Conservation (phyloP, 1,284 basidiomycete genomes). For the Apiotrichum montevideense region DNA sequence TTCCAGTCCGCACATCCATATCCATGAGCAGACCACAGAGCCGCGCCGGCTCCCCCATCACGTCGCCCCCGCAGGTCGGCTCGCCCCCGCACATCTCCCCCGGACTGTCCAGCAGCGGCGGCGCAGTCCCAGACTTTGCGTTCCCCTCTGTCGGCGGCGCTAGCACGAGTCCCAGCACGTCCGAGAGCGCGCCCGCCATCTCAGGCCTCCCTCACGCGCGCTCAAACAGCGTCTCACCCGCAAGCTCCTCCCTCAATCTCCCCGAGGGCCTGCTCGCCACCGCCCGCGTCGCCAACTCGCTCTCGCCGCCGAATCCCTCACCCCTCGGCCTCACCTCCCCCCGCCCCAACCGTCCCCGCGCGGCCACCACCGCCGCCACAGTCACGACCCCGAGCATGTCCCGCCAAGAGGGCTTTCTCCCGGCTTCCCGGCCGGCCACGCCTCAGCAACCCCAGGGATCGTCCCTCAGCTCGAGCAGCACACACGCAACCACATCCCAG, state of each 20-base stretch:
- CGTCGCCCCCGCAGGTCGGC: not conserved
- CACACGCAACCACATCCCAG: too few relatives aligned
- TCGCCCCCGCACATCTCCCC: not conserved
- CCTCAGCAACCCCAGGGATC: not conserved
- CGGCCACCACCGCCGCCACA: slow-evolving; percentile 1
- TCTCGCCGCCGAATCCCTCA: not conserved
- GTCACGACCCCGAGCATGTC: not conserved
- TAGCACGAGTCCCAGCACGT: too few relatives aligned
- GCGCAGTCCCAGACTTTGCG: not conserved
- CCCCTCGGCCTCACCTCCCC: not conserved
- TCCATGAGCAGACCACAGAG: slow-evolving; percentile 8
- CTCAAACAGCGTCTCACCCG: not conserved
- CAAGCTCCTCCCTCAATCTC: not conserved
- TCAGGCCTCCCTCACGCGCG: too few relatives aligned
- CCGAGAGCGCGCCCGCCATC: too few relatives aligned
- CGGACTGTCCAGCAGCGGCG: not conserved
- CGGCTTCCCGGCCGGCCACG: not conserved
- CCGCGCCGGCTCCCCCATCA: slow-evolving; percentile 1
- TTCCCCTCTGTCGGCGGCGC: too few relatives aligned
- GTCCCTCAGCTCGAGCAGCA: too few relatives aligned
- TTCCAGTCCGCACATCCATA: slow-evolving; percentile 12
- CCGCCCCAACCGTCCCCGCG: not conserved
- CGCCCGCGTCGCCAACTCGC: not conserved
- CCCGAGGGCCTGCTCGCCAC: not conserved
- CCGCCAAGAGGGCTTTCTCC: slow-evolving; percentile 3